Evolutionary conservation across 495 filamentous ascomycete species (phyloP).

Genomic region (Neurospora africana): DNA sequence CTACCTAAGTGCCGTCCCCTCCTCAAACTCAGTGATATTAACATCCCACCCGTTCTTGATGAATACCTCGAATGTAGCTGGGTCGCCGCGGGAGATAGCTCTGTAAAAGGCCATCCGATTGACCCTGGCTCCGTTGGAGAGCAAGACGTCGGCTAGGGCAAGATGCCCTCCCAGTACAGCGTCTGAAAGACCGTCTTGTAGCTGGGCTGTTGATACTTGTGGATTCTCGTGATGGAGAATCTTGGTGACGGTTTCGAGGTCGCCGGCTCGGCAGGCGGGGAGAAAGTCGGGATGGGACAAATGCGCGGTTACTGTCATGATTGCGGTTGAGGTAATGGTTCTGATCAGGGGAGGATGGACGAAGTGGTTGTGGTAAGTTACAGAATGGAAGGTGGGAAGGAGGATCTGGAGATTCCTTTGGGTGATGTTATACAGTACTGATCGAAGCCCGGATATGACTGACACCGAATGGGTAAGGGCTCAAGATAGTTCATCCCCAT

Average conservation of each 20-base stretch:
- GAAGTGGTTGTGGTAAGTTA: not conserved
- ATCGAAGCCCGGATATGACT: too few relatives aligned
- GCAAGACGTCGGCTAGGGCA: not conserved
- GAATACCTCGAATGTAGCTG: not conserved
- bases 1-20: not conserved
- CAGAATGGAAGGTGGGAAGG: too few relatives aligned
- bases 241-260: not conserved
- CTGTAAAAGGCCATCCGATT: not conserved
- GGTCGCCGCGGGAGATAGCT: not conserved
- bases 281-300: not conserved
- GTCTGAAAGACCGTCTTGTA: not conserved
- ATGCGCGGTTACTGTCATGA: not conserved
- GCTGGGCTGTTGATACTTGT: not conserved
- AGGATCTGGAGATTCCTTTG: not conserved
- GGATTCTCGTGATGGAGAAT: not conserved
- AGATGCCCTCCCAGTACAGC: not conserved
- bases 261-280: not conserved
- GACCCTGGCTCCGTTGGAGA: not conserved
- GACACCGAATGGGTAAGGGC: too few relatives aligned
- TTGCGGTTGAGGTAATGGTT: not conserved
- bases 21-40: not conserved
- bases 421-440: not conserved
- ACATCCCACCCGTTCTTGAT: not conserved
- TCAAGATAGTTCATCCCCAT: too few relatives aligned
- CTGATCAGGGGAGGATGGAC: not conserved